These are phyloP conservation scores for Fusarium sp. DNA, from an alignment of 2,329 filamentous ascomycete genomes.

Conservation along the genomic window DNA sequence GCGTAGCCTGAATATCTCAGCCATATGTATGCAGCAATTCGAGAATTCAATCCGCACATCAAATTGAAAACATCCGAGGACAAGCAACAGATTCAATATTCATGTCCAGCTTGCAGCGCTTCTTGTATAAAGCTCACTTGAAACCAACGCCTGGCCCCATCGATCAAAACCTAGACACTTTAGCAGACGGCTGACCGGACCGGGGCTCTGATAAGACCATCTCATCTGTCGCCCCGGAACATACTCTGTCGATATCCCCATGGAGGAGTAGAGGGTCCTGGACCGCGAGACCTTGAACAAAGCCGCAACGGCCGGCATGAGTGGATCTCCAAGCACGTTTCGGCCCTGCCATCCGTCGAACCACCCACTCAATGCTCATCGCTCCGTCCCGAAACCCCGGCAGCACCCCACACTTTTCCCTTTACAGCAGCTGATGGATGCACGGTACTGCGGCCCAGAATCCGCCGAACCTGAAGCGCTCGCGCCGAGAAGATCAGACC, in stretches of 20 bases:
- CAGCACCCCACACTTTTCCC: slow-evolving; percentile 43
- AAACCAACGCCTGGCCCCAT: slow-evolving; percentile 18
- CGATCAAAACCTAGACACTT: slow-evolving; percentile 21
- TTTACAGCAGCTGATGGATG: slow-evolving; percentile 36
- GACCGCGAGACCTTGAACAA: slow-evolving; percentile 18
- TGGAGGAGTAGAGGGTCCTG: slow-evolving; percentile 26
- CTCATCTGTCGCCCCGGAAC: slow-evolving; percentile 31
- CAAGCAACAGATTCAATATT: slow-evolving; percentile 10
- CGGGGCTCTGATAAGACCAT: slow-evolving; percentile 40
- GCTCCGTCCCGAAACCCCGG: slow-evolving; percentile 51
- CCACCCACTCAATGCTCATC: slow-evolving; percentile 35
- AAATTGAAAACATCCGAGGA: slow-evolving; percentile 18
- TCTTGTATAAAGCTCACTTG: slow-evolving; percentile 38
- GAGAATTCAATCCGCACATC: slow-evolving; percentile 7
- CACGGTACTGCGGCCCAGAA: slow-evolving; percentile 46
- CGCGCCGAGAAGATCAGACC: background rate
- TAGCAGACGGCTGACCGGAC: slow-evolving; percentile 45
- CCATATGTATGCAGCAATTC: slow-evolving; percentile 31
- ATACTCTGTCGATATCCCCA: slow-evolving; percentile 28
- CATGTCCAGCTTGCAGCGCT: slow-evolving; percentile 31
- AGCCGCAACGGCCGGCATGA: slow-evolving; percentile 24
- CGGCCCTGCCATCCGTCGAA: slow-evolving; percentile 50
- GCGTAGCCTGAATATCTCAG: slow-evolving; percentile 6
- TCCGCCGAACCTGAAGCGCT: slow-evolving; percentile 18
- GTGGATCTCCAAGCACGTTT: slow-evolving; percentile 47